Base-by-base conservation (phyloP, 371 early-diverging fungal species). In the Umbelopsis sp. region DNA sequence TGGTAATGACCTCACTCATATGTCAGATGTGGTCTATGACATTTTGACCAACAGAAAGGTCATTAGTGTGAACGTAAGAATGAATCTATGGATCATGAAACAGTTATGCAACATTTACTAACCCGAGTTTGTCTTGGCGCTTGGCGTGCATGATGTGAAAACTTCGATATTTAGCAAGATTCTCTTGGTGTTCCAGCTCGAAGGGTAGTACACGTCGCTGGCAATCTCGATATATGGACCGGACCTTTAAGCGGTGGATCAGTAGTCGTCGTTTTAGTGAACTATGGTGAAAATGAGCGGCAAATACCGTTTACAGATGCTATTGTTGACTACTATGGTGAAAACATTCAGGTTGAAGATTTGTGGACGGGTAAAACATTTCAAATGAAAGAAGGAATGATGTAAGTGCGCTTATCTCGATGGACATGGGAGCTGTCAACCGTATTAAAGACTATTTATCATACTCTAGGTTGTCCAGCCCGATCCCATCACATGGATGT, bases 21-120 rank as follows among this genome's bases (percentile, higher is more conserved):
- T 79, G 69, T 38, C 72, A 4, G 38, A 57, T 9, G 71, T 69
- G 18, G 44, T 74, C 7, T 64, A 70, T 20, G 70, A 65, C 10
- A 76, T 81, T 44, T 50, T 80, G 5, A 57, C 70, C 12, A 76
- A 79, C 66, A 18, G 44, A 29, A 74, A 81, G 32, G 70, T 80
- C 22, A 83, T 83, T 63, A 78, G 76, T 12, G 66, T 83, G 50
- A 81, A 72, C 57, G 72, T 72, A 69, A 62, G 71, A 63, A 32
- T 69, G 41, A 41, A 32, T 65, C 22, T 37, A 29, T 10, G 37
- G 6, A 20, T 16, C 4, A 7, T 44, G 1, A 12, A 41, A 7
- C 12, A 2, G 7, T 29, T 7, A 41, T 41, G 41, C 7, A 7
- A 41, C 41, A 41, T 41, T 41, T 10, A 10, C 41, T 41, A 7